phyloP scores from a whole-genome alignment of 2,329 filamentous ascomycete species.

The Tolypocladium ovalisporum region DNA sequence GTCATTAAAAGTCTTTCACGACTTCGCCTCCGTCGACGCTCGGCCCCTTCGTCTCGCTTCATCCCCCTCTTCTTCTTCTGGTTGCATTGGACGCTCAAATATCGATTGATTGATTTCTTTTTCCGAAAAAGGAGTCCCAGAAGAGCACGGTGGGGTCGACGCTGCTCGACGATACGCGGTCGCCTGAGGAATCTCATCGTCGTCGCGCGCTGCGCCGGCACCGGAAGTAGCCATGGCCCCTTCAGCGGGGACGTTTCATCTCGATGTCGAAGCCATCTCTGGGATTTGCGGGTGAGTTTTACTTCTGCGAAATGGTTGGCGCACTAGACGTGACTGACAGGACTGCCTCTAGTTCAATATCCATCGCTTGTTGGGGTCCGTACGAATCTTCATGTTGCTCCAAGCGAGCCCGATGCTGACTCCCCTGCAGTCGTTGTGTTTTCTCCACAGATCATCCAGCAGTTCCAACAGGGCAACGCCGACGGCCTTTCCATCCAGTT shows the following conservation, averaged over 20 bases:
- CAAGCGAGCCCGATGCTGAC: not conserved
- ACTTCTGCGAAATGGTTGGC: not conserved
- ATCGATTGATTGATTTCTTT: not conserved
- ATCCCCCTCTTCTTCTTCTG: not conserved
- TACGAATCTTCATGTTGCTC: not conserved
- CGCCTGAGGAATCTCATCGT: not conserved
- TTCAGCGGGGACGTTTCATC: slow-evolving; percentile 46
- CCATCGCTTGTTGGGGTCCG: slow-evolving; percentile 78
- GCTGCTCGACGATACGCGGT: not conserved
- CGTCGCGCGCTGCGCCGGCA: not conserved
- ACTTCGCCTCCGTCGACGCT: not conserved
- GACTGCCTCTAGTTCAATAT: slow-evolving; percentile 58
- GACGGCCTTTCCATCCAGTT: slow-evolving; percentile 88
- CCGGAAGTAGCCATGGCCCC: slow-evolving; percentile 33
- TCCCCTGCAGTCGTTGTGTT: slow-evolving; percentile 71
- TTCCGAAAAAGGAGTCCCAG: not conserved
- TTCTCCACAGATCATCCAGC: slow-evolving; percentile 92
- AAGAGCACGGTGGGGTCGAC: not conserved
- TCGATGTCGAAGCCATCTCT: slow-evolving; percentile 83
- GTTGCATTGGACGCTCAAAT: not conserved
- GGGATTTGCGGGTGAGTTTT: slow-evolving; percentile 76
- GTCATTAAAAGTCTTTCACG: not conserved
- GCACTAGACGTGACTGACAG: slow-evolving; percentile 4
- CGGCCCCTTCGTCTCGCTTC: not conserved
- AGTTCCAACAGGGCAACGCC: slow-evolving; percentile 74